Base-by-base conservation (phyloP, 2,329 filamentous ascomycete species). In the Neodidymelliopsis sp. region DNA sequence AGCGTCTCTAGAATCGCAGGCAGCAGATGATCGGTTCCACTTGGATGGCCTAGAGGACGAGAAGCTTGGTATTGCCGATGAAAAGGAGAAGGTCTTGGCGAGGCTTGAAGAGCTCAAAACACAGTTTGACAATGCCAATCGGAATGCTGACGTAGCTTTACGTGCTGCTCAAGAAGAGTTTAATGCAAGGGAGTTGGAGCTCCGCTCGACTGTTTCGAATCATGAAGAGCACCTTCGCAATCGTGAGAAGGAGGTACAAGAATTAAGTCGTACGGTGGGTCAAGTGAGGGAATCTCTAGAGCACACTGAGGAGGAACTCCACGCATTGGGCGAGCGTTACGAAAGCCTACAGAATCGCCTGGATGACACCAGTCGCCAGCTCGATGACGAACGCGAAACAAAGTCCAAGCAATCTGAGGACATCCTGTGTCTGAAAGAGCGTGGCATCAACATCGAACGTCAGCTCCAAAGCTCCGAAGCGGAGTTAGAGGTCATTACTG, bases 111-210 rank as follows among this genome's bases (percentile, higher is more conserved):
- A 57, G n/a, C 43, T 74, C 4, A 64, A 70, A n/a, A 49, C 54
- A 6, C 63, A 75, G n/a, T 62, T 79, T n/a, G 66, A 71, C 10
- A 57, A 72, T 3, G 70, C 73, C 10, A 70, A 65, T 4, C 55
- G 51, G 13, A 53, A 67, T 16, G 73, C 70, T 3, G 63, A 72
- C 7, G 63, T 73, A 9, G 48, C 56, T 11, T 34, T 70, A 5
- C 39, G 36, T 12, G 44, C 56, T 25, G 44, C 60, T 58, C 37
- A 60, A n/a, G 59, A 69, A 33, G 49, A 50, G 0, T 60, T 57
- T 31, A 52, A 59, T n/a, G 36, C 37, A 7, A 66, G 65, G 48
- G 76, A 83, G 33, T 54, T 81, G 3, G 57, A 62, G 23, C 34
- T 69, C 11, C 65, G 47, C 22, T 66, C 67, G 4, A 59, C 48